Conservation (phyloP, 225 moss, liverwort and hornwort species). For the Pseudoscleropodium purum region DNA sequence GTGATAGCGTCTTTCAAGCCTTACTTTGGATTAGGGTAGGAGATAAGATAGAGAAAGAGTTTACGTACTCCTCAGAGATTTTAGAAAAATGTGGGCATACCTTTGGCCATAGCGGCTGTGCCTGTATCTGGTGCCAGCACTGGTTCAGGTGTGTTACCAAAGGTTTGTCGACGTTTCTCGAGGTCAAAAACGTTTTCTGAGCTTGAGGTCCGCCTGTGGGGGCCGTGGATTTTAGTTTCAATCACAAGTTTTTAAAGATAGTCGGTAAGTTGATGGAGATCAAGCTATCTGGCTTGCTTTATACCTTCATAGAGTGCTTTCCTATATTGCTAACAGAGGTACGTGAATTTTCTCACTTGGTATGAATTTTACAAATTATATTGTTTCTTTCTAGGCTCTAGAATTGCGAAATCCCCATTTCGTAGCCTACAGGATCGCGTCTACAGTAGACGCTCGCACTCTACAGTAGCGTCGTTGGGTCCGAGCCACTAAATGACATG, state of each 20-base stretch:
- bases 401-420: not conserved
- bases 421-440: not conserved
- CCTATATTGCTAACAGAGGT: not conserved
- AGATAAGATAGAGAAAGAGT: not conserved
- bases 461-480: not conserved
- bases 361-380: not conserved
- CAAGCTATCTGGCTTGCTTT: not conserved
- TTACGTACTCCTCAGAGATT: not conserved
- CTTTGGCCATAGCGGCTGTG: conserved; percentile 7
- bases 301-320: not conserved
- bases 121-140: conserved; percentile 33
- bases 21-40: not conserved
- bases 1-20: not conserved
- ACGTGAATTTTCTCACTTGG: not conserved
- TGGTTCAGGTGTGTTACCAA: rapidly evolving
- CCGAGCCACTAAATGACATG: not conserved
- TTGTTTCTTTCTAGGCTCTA: not conserved
- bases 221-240: not conserved
- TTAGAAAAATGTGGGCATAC: conserved; percentile 22
- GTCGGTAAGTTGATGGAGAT: not conserved
- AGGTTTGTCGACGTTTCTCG: not conserved
- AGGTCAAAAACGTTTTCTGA: not conserved
- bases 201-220: not conserved
- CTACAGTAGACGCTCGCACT: not conserved
- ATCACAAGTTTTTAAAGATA: not conserved